Percentiles rank a stretch among this genome's conserved stretches.
Conservation (phyloP, 495 filamentous ascomycete genomes). For the Sabuloglossum arenarium region DNA sequence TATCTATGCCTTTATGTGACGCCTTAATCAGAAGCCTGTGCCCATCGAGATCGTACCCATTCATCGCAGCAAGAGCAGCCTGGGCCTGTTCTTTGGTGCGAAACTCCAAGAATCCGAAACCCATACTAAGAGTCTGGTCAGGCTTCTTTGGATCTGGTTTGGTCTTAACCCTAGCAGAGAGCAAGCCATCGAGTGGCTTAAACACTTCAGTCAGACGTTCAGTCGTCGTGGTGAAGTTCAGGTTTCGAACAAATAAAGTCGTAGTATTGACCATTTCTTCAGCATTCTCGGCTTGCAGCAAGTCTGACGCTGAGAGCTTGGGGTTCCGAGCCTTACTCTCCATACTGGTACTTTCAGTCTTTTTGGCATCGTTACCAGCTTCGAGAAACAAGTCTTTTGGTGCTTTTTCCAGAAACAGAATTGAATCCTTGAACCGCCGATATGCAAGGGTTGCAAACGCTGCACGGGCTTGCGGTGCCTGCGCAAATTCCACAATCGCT, state of each 20-base stretch:
- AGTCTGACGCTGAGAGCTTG: conserved; percentile 33
- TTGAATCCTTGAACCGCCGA: conserved; percentile 70
- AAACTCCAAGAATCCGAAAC: conserved; percentile 90
- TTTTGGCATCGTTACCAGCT: conserved; percentile 9
- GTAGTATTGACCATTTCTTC: conserved; percentile 37
- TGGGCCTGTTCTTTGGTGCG: conserved; percentile 51
- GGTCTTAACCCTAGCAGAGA: conserved; percentile 67
- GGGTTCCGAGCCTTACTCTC: conserved; percentile 1
- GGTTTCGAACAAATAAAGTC: conserved; percentile 80
- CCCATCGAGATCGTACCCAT: conserved; percentile 66
- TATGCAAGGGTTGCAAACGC: conserved; percentile 76
- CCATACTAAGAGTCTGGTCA: conserved; percentile 76
- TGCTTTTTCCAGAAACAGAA: conserved; percentile 85
- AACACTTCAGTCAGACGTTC: conserved; percentile 52
- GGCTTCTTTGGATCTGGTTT: conserved; percentile 71
- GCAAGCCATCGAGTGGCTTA: conserved; percentile 61
- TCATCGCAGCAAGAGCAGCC: conserved; percentile 61
- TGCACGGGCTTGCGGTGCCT: conserved; percentile 51
- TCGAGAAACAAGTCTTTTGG: conserved; percentile 55
- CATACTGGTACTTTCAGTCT: conserved; percentile 2
- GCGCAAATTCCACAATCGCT: conserved; percentile 72
- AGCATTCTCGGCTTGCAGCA: conserved; percentile 25
- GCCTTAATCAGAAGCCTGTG: conserved; percentile 66
- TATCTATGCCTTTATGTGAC: conserved; percentile 68
- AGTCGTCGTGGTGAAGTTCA: conserved; percentile 79